A percentile compares a stretch with the other conserved stretches of the same genome.
Evolutionary conservation across 106 monocot species (phyloP).

Genomic region (Amphibolis antarctica): DNA sequence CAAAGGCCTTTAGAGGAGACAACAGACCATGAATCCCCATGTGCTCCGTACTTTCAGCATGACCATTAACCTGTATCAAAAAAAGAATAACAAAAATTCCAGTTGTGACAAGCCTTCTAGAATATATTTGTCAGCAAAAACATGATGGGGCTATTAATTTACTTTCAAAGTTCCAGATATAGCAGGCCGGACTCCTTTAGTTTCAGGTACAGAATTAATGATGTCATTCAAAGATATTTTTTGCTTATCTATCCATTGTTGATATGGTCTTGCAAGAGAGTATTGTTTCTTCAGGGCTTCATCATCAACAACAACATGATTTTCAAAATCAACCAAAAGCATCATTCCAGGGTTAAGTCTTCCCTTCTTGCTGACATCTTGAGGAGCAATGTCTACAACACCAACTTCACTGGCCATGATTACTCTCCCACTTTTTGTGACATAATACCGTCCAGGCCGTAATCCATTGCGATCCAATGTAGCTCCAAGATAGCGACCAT

Average conservation of each 20-base stretch:
- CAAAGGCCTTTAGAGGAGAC: constrained; percentile 91
- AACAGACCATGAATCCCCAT: constrained; percentile 71
- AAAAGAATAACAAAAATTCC: neutral
- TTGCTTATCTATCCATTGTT: constrained; percentile 83
- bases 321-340: constrained; percentile 95
- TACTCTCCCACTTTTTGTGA: constrained; percentile 78
- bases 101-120: neutral
- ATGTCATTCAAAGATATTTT: constrained; percentile 69
- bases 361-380: constrained; percentile 82
- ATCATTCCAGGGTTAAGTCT: constrained; percentile 99
- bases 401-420: constrained; percentile 99
- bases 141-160: constrained; percentile 12
- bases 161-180: constrained; percentile 52
- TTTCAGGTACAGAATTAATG: constrained; percentile 57
- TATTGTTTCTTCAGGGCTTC: constrained; percentile 90
- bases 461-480: constrained; percentile 96
- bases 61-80: constrained; percentile 24
- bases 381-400: constrained; percentile 89
- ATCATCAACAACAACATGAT: constrained; percentile 90
- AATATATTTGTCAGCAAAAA: neutral
- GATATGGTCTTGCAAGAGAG: constrained; percentile 79
- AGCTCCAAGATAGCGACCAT: constrained; percentile 97
- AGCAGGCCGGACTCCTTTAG: constrained; percentile 33
- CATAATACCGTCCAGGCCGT: constrained; percentile 90
- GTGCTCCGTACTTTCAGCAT: constrained; percentile 44